Percentiles rank a stretch among this genome's conserved stretches.
Evolutionary conservation across 2,329 filamentous ascomycete species (phyloP).

Genomic region (Pleochaeta shiraiana): DNA sequence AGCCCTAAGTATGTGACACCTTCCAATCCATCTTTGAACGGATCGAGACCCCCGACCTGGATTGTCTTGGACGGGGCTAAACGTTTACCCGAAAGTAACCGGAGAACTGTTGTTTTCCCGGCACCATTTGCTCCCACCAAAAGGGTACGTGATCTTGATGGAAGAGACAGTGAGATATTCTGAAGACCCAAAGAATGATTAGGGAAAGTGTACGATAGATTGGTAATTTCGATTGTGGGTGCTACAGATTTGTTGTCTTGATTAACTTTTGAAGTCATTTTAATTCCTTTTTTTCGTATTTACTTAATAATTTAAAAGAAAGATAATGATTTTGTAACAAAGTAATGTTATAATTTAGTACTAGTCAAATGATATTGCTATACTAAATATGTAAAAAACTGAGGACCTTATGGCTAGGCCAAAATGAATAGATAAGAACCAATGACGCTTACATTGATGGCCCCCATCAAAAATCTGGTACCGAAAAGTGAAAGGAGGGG

Average conservation of each 20-base stretch:
- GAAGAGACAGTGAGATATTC: conserved; percentile 53
- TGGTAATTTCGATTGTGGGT: conserved; percentile 39
- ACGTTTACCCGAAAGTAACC: conserved; percentile 78
- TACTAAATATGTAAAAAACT: no score
- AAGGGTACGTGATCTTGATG: conserved; percentile 65
- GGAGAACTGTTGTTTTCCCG: conserved; percentile 90
- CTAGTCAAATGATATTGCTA: no score
- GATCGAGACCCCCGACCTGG: conserved; percentile 62
- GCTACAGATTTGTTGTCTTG: conserved; percentile 9
- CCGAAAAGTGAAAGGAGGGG: no score
- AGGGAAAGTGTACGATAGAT: conserved; percentile 75
- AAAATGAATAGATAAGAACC: no score
- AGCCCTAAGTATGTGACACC: conserved; percentile 94
- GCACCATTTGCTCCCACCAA: conserved; percentile 94
- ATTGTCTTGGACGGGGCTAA: conserved; percentile 62
- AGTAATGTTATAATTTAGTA: no score
- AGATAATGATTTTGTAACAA: no score
- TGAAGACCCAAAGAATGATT: conserved; percentile 53
- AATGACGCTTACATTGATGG: no score
- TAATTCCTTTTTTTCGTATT: no score
- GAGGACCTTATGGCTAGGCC: no score
- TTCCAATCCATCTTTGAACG: conserved; percentile 74
- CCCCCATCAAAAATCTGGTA: no score
- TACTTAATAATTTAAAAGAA: no score
- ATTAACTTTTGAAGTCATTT: not conserved